Evolutionary conservation across 192 early-diverging fungal genomes (phyloP), one percentile per base, ranked within the genome.

Genomic region (Glomus cerebriforme): DNA sequence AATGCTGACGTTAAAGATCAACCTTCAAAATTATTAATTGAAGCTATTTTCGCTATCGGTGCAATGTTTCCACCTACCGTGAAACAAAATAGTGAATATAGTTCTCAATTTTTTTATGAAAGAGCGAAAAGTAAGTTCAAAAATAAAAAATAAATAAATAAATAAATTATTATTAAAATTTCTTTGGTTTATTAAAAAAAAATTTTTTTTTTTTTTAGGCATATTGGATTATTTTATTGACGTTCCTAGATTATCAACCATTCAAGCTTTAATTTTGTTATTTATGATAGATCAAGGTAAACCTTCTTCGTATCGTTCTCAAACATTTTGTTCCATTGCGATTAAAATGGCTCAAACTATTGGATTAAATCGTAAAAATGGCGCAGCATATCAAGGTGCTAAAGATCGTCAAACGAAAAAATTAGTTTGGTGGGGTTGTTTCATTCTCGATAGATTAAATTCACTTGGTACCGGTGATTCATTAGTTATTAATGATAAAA

Each of bases 401-500:
- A 78, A 78, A n/a, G 24, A 60, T 67, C 35, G 64, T 7, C 76
- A 78, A 43, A 78, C 76, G 8, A 78, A 78, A 47, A 78, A 78
- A 78, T 34, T 78, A 7, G 47, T 78, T 27, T 78, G 76, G 76
- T 78, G 76, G 76, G 32, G 54, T 6, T 78, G 76, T 54, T 78
- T 67, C 19, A 37, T 67, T 5, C 31, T 66, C 15, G 76, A 78
- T 58, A n/a, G 76, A 32, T 27, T 78, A 22, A 39, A 80, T 60
- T 80, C 87, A 26, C 83, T 87, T 13, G 43, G 82, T n/a, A 83
- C 85, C 10, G 88, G 88, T 9, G 83, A 87, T 65, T 87, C 88
- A 3, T 32, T 86, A 22, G 80, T 82, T 1, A 90, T 90, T 35
- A 80, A 83, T 43, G 85, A 78, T 32, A 59, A 66, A 67, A 45